Evolutionary conservation across 495 filamentous ascomycete genomes (phyloP).

Genomic region (Penicillium taxi): DNA sequence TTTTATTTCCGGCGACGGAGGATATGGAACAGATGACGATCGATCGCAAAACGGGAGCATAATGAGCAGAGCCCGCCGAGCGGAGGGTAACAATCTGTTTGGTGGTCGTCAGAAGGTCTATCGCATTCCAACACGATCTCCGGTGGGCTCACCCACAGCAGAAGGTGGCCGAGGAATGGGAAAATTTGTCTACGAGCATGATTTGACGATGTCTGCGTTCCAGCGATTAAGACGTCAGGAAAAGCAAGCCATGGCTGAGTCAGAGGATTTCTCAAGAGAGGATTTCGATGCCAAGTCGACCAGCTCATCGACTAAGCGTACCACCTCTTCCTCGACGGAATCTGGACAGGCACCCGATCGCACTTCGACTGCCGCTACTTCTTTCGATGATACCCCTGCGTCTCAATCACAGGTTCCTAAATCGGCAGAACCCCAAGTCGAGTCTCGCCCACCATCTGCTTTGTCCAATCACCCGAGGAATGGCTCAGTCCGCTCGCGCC

Average conservation of each 20-base stretch:
- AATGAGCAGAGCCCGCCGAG: conserved; percentile 75
- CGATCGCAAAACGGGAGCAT: conserved; percentile 54
- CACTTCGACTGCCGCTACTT: conserved; percentile 86
- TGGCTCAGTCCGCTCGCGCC: conserved; percentile 54
- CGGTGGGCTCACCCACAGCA: conserved; percentile 14
- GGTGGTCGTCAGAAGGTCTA: conserved; percentile 95
- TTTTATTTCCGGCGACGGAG: conserved; percentile 44
- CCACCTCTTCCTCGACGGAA: conserved; percentile 80
- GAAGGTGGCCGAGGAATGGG: conserved; percentile 43
- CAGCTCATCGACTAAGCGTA: conserved; percentile 64
- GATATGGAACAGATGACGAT: conserved; percentile 64
- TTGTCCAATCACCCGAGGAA: conserved; percentile 31
- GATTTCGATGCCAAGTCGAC: conserved; percentile 50
- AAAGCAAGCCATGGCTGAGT: conserved; percentile 33
- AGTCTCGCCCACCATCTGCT: conserved; percentile 11
- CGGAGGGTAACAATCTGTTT: conserved; percentile 89
- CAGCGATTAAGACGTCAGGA: conserved; percentile 62
- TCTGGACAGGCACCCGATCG: conserved; percentile 62
- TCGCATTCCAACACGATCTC: conserved; percentile 61
- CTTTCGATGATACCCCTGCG: conserved; percentile 64
- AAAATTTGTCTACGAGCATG: conserved; percentile 74
- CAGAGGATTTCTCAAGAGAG: conserved; percentile 26
- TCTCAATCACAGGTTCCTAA: conserved; percentile 25
- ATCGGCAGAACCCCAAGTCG: conserved; percentile 7
- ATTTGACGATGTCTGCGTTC: conserved; percentile 73